Percentiles rank a stretch among this genome's conserved stretches.
Evolutionary conservation across 768 basidiomycete species (phyloP).

Genomic region (Suillus lakei): DNA sequence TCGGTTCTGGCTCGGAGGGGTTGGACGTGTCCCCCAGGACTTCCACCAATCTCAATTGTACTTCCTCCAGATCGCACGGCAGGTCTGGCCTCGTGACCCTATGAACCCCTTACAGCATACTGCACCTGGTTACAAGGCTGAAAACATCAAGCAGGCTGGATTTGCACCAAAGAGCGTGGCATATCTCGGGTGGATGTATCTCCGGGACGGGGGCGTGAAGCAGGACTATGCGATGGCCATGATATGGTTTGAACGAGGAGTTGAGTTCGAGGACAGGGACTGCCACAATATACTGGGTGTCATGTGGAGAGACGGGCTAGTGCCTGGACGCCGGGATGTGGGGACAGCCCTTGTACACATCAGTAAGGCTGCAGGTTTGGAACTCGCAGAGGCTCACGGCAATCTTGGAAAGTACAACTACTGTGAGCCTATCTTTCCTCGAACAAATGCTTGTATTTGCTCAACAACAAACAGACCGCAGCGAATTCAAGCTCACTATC

Average conservation of each 20-base stretch:
- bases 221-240: slow-evolving; percentile 75
- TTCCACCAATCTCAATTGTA: slow-evolving; percentile 79
- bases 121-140: slow-evolving; percentile 50
- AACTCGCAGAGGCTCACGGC: slow-evolving; percentile 91
- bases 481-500: slow-evolving; percentile 68
- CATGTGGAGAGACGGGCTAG: slow-evolving; percentile 88
- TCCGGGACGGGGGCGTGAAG: slow-evolving; percentile 91
- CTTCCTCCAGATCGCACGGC: slow-evolving; percentile 82
- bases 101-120: slow-evolving; percentile 52
- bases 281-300: slow-evolving; percentile 90
- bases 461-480: slow-evolving; percentile 52
- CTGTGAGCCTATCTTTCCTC: slow-evolving; percentile 40
- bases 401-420: slow-evolving; percentile 86
- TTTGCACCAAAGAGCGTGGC: slow-evolving; percentile 81
- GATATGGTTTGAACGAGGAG: slow-evolving; percentile 94
- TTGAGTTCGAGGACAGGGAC: slow-evolving; percentile 81
- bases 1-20: slow-evolving; percentile 89
- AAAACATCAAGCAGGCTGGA: slow-evolving; percentile 54
- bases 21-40: slow-evolving; percentile 84
- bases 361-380: slow-evolving; percentile 78
- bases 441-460: slow-evolving; percentile 5
- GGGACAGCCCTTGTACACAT: slow-evolving; percentile 73
- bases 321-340: slow-evolving; percentile 68
- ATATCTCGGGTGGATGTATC: slow-evolving; percentile 91
- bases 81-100: slow-evolving; percentile 88